Conservation (phyloP, 345 rosid genomes). For the Nephelium lappaceum region DNA sequence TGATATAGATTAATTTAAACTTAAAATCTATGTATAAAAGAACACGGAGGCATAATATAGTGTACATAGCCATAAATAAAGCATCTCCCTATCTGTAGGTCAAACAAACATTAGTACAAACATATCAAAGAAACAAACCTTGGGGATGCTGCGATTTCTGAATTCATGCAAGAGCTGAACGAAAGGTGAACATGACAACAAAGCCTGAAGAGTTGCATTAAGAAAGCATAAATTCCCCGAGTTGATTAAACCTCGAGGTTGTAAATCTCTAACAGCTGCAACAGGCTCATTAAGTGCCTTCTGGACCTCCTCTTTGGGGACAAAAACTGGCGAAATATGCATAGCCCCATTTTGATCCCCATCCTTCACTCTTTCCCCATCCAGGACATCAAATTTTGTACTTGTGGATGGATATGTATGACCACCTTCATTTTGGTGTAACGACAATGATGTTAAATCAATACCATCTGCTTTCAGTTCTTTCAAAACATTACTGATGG, state of each 20-base stretch:
- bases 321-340: slow-evolving; percentile 31
- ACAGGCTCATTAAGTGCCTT: slow-evolving; percentile 42
- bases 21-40: too few species aligned
- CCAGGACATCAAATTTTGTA: slow-evolving; percentile 56
- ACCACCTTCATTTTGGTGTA: slow-evolving; percentile 46
- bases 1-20: background rate
- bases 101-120: background rate
- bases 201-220: slow-evolving; percentile 89
- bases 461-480: slow-evolving; percentile 32
- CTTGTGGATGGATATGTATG: slow-evolving; percentile 37
- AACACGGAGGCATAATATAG: background rate
- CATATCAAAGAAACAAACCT: slow-evolving; percentile 45
- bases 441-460: slow-evolving; percentile 32
- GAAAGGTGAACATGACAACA: slow-evolving; percentile 84
- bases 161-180: slow-evolving; percentile 76
- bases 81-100: background rate
- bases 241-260: slow-evolving; percentile 86
- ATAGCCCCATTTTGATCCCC: slow-evolving; percentile 24
- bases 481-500: slow-evolving; percentile 51
- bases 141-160: slow-evolving; percentile 50
- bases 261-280: slow-evolving; percentile 39
- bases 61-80: background rate
- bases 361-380: slow-evolving; percentile 31
- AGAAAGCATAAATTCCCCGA: slow-evolving; percentile 90
- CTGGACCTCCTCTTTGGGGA: slow-evolving; percentile 30